Evolutionary conservation across 1,284 basidiomycete species (phyloP), one percentile per base, ranked within the genome.

Genomic region (Volvariella volvacea): DNA sequence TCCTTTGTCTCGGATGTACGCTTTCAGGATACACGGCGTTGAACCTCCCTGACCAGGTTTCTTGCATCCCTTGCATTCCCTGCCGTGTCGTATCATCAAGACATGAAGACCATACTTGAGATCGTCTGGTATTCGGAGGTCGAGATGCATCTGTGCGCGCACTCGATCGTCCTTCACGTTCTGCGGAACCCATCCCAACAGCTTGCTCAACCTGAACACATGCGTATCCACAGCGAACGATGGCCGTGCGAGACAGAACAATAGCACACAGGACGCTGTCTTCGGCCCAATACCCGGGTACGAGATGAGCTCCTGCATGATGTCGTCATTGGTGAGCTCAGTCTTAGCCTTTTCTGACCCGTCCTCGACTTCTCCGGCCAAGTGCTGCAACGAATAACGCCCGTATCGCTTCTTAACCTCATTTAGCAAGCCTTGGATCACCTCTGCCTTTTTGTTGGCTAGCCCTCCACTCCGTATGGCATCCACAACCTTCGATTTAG

Each of bases 161-260:
- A 88, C 76, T 12, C 83, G 66, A 51, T 78, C 74, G 14, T 80
- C 78, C 42, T 66, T 74, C 14, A 36, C 34, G 34, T n/a, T 36
- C 34, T 56, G 55, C 0, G 86, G 87, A 1, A 86, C 73, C 86
- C 85, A 89, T 0, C 77, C 80, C 17, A 89, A 65, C 10, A 82
- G 52, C 48, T 73, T 79, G 48, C 77, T 76, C 47, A 88, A 63
- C 15, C 86, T 69, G 56, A 75, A 83, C 25, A 87, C 79, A 53
- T 84, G 81, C 21, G 86, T 89, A 55, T 90, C 86, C 42, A 89
- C 86, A 0, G 88, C 84, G 55, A 90, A 88, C 1, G 78, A 79
- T 45, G 83, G 72, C 12, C 85, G 65, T 1, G 78, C 80, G 16
- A 90, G 67, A 55, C 83, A 86, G 58, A 90, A 88, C n/a, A 88